A percentile compares a stretch with the other conserved stretches of the same genome.
Evolutionary conservation across 1,139 yeast species (phyloP).

Genomic region (Blastobotrys ciferrii): DNA sequence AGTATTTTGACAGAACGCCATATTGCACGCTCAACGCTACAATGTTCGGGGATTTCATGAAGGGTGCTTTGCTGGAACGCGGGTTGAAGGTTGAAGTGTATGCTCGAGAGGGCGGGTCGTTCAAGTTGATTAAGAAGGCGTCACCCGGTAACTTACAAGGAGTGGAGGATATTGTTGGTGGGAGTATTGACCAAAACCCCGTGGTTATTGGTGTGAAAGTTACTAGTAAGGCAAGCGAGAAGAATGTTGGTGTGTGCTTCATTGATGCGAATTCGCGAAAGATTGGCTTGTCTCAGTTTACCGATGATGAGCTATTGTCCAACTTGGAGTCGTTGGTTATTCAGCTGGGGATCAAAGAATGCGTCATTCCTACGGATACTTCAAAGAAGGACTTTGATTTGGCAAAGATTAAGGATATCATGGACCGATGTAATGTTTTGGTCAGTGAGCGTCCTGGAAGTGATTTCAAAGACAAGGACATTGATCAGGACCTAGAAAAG

Average conservation of each 20-base stretch:
- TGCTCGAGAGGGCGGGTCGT: constrained; percentile 39
- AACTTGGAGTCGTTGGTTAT: constrained; percentile 81
- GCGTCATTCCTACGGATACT: constrained; percentile 48
- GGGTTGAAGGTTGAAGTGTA: constrained; percentile 81
- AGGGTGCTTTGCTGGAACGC: constrained; percentile 62
- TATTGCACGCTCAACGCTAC: constrained; percentile 78
- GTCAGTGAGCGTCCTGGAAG: constrained; percentile 58
- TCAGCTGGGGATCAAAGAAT: constrained; percentile 87
- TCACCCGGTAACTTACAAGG: constrained; percentile 90
- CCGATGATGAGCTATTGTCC: constrained; percentile 82
- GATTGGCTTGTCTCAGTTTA: constrained; percentile 74
- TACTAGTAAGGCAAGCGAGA: constrained; percentile 43
- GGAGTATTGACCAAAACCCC: constrained; percentile 52
- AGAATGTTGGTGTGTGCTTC: constrained; percentile 72
- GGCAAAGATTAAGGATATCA: constrained; percentile 45
- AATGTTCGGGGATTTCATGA: constrained; percentile 64
- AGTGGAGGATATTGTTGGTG: constrained; percentile 70
- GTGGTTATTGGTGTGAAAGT: constrained; percentile 74
- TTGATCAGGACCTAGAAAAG: constrained; percentile 71
- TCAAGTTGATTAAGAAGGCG: constrained; percentile 62
- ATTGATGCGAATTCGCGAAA: constrained; percentile 68
- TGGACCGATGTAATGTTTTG: constrained; percentile 74
- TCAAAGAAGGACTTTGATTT: constrained; percentile 41
- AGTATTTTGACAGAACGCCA: constrained; percentile 48
- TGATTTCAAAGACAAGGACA: constrained; percentile 57